Conservation (phyloP, 352 stramenopile genomes). For the Phytophthora colocasiae region DNA sequence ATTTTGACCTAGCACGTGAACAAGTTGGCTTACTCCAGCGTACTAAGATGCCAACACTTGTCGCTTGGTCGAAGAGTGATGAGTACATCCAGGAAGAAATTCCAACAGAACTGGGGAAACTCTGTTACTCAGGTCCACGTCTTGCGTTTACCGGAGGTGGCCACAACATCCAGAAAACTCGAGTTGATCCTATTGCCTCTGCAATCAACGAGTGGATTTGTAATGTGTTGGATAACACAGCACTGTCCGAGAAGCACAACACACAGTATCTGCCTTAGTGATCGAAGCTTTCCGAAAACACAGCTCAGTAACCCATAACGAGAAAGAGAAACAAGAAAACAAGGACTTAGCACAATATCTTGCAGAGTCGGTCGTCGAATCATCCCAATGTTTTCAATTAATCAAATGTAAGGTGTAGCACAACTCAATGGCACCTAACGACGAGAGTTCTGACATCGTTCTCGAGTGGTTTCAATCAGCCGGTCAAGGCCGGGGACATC, state of each 20-base stretch:
- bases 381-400: too few relatives aligned
- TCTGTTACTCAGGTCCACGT: conserved; percentile 34
- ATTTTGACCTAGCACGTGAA: conserved; percentile 40
- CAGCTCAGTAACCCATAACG: too few relatives aligned
- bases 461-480: conserved; percentile 22
- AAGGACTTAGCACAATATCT: too few relatives aligned
- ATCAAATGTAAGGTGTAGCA: too few relatives aligned
- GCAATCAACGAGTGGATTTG: conserved; percentile 35
- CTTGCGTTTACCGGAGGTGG: conserved; percentile 47
- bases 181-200: conserved; percentile 30
- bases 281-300: too few relatives aligned
- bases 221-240: conserved; percentile 8
- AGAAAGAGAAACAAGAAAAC: too few relatives aligned
- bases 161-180: conserved; percentile 69
- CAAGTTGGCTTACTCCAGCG: conserved; percentile 28
- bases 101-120: conserved; percentile 32
- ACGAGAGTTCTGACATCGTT: conserved; percentile 6
- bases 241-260: background rate
- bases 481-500: conserved; percentile 16
- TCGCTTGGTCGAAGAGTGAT: conserved; percentile 52
- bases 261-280: conserved; percentile 15
- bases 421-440: background rate
- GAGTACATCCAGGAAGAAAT: conserved; percentile 53
- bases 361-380: too few relatives aligned
- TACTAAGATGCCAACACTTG: conserved; percentile 35